Evolutionary conservation across 371 early-diverging fungal species (phyloP).

Genomic region (Rhizopus sp.): DNA sequence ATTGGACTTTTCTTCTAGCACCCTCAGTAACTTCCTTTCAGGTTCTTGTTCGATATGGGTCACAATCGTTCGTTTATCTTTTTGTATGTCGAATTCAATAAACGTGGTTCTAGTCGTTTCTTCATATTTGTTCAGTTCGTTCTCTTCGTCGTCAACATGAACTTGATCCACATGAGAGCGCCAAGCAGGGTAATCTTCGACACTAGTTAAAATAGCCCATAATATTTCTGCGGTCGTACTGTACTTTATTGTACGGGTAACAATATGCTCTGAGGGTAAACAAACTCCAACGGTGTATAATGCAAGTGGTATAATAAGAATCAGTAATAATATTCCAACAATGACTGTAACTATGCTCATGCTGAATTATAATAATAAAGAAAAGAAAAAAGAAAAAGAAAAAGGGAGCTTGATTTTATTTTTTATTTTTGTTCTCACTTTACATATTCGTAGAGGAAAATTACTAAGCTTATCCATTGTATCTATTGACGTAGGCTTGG

Average conservation of each 20-base stretch:
- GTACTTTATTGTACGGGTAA: slow-evolving; percentile 16
- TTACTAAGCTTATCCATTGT: not conserved
- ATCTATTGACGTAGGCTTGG: not conserved
- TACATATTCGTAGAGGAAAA: not conserved
- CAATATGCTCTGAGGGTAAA: slow-evolving; percentile 21
- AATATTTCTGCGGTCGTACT: slow-evolving; percentile 31
- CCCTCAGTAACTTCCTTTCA: slow-evolving; percentile 29
- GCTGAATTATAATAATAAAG: slow-evolving; percentile 1
- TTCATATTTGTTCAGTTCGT: slow-evolving; percentile 23
- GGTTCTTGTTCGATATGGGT: slow-evolving; percentile 39
- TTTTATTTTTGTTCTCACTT: not conserved
- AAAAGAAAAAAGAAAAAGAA: slow-evolving; percentile 2
- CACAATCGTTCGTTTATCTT: slow-evolving; percentile 29
- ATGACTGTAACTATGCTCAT: slow-evolving; percentile 14
- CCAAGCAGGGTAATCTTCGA: slow-evolving; percentile 42
- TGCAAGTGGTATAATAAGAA: slow-evolving; percentile 25
- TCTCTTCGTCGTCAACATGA: slow-evolving; percentile 24
- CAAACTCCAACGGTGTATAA: slow-evolving; percentile 27
- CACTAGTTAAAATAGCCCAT: slow-evolving; percentile 41
- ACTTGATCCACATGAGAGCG: slow-evolving; percentile 33
- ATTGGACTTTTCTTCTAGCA: slow-evolving; percentile 37
- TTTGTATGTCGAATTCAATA: slow-evolving; percentile 35
- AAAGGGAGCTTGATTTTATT: slow-evolving; percentile 10
- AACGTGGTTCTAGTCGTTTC: slow-evolving; percentile 24
- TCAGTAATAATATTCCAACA: slow-evolving; percentile 12